These are phyloP conservation scores for Claviceps capensis DNA, from an alignment of 2,329 filamentous ascomycete species.

Conservation along the genomic window DNA sequence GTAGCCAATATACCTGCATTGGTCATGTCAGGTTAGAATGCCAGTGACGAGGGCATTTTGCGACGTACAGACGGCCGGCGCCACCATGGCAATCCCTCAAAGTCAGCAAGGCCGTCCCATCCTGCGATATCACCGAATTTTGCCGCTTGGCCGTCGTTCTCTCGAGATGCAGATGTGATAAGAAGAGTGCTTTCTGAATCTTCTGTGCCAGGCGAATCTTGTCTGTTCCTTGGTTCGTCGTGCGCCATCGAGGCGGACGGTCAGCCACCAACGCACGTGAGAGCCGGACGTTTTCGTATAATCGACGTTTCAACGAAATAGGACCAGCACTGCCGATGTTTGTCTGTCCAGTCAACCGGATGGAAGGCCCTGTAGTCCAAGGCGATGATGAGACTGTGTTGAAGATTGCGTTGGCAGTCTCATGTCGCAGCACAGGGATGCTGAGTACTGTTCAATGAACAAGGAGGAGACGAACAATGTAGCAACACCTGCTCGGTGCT, in stretches of 20 bases:
- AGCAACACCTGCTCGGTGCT: no score
- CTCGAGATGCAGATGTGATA: background rate
- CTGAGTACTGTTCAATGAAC: background rate
- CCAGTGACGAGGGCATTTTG: constrained; percentile 11
- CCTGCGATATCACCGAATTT: constrained; percentile 9
- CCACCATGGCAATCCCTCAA: constrained; percentile 48
- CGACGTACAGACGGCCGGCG: constrained; percentile 41
- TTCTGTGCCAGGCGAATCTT: background rate
- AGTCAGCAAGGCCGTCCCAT: constrained; percentile 44
- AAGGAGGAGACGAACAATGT: no score
- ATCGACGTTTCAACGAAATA: background rate
- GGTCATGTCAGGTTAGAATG: constrained; percentile 9
- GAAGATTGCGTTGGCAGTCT: background rate
- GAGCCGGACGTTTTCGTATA: background rate
- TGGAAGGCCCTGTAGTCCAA: background rate
- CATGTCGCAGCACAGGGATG: background rate
- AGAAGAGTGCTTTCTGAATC: constrained; percentile 4
- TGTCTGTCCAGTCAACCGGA: background rate
- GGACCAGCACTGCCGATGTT: background rate
- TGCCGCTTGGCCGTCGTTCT: background rate
- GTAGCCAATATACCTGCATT: constrained; percentile 62
- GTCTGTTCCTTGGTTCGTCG: background rate
- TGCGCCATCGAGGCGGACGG: background rate
- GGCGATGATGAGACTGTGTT: background rate
- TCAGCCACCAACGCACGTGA: background rate